These are phyloP conservation scores for Leishmania mexicana DNA, from an alignment of 208 protist genomes.

Conservation along the genomic window DNA sequence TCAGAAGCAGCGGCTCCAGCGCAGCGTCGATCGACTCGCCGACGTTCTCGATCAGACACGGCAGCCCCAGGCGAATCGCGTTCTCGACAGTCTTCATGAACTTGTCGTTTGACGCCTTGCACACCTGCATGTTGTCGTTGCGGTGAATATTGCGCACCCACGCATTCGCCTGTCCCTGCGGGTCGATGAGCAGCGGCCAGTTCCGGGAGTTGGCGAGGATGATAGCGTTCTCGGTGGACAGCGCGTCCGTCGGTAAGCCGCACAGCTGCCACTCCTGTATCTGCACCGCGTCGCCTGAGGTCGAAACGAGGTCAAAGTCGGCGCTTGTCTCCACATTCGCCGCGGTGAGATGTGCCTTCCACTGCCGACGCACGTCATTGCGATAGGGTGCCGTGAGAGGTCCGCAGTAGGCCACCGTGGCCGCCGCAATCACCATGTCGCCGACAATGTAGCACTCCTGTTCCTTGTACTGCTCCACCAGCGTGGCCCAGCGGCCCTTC, in stretches of 20 bases:
- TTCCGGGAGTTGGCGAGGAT: conserved; percentile 93
- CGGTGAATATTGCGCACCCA: conserved; percentile 97
- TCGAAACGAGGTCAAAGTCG: conserved; percentile 82
- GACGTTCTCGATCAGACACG: conserved; percentile 97
- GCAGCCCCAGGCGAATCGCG: conserved; percentile 96
- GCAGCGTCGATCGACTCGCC: conserved; percentile 94
- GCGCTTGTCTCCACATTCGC: conserved; percentile 66
- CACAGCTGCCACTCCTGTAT: conserved; percentile 96
- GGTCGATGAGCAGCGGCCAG: conserved; percentile 99
- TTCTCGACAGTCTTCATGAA: conserved; percentile 96
- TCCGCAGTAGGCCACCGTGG: conserved; percentile 96
- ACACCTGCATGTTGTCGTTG: conserved; percentile 93
- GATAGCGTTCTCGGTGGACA: conserved; percentile 98
- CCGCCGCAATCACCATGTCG: conserved; percentile 96
- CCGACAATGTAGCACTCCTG: conserved; percentile 90
- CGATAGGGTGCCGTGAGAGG: conserved; percentile 95
- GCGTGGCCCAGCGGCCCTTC: conserved; percentile 91
- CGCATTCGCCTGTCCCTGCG: conserved; percentile 97
- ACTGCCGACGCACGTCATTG: conserved; percentile 76
- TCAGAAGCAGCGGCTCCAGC: conserved; percentile 96
- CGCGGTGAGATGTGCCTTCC: conserved; percentile 75
- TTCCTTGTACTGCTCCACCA: conserved; percentile 89
- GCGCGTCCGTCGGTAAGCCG: conserved; percentile 95
- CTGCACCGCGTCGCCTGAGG: conserved; percentile 94
- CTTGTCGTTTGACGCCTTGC: conserved; percentile 96